These are phyloP conservation scores for Malania oleifera DNA, from an alignment of 164 flowering plant genomes.

Conservation along the genomic window DNA sequence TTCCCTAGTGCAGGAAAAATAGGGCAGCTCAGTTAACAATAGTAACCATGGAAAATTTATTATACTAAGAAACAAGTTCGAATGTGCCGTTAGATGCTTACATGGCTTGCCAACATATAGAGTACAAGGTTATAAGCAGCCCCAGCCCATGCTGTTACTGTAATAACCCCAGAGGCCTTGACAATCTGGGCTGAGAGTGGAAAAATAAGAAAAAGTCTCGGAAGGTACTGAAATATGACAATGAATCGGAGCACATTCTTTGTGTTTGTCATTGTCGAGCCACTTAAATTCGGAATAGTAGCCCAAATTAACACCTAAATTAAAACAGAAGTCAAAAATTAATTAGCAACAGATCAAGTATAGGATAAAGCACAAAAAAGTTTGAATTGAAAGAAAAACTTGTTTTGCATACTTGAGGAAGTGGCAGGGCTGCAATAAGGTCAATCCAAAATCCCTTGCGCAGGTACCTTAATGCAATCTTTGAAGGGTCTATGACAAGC, in stretches of 20 bases:
- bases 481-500: constrained; percentile 66
- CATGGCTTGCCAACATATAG: constrained; percentile 74
- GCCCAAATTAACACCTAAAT: constrained; percentile 73
- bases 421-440: constrained; percentile 72
- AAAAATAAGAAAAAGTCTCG: constrained; percentile 47
- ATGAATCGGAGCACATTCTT: constrained; percentile 50
- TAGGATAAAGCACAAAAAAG: too few species aligned
- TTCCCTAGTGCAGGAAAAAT: too few species aligned
- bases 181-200: constrained; percentile 51
- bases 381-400: too few species aligned
- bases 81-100: constrained; percentile 17
- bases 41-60: background rate
- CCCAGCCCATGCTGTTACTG: constrained; percentile 69
- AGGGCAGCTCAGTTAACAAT: too few species aligned
- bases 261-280: constrained; percentile 61
- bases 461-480: constrained; percentile 68
- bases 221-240: constrained; percentile 51
- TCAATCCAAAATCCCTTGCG: constrained; percentile 64
- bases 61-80: background rate
- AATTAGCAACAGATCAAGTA: background rate
- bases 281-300: constrained; percentile 52
- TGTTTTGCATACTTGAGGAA: constrained; percentile 70
- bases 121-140: constrained; percentile 68
- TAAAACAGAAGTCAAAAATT: background rate
- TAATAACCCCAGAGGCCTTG: constrained; percentile 57